Conservation (phyloP, 2,329 filamentous ascomycete species). For the Paraphoma chrysanthemicola region DNA sequence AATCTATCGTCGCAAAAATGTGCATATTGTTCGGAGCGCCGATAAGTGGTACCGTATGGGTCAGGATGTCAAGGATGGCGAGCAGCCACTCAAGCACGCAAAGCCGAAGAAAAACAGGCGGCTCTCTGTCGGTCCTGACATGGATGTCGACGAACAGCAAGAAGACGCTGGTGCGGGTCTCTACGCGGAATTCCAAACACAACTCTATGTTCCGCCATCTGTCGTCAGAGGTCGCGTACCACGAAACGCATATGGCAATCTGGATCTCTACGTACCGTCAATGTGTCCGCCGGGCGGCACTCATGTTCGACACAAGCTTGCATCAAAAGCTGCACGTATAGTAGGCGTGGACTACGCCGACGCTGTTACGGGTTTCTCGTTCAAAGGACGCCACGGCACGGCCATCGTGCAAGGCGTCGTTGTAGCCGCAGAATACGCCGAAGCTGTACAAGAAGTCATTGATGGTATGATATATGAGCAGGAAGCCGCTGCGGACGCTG, state of each 20-base stretch:
- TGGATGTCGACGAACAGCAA: constrained; percentile 44
- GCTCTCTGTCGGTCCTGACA: constrained; percentile 32
- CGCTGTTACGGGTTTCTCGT: constrained; percentile 88
- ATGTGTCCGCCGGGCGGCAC: constrained; percentile 69
- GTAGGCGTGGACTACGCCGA: constrained; percentile 86
- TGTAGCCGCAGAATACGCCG: constrained; percentile 73
- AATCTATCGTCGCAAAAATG: constrained; percentile 83
- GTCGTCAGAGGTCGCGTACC: constrained; percentile 75
- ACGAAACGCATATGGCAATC: constrained; percentile 67
- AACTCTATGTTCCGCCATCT: constrained; percentile 76
- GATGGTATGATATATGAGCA: constrained; percentile 71
- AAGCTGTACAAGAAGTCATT: constrained; percentile 75
- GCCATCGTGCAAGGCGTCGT: constrained; percentile 82
- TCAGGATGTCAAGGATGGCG: constrained; percentile 74
- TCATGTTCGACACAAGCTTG: constrained; percentile 64
- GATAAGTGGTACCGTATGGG: constrained; percentile 94
- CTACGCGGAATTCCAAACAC: constrained; percentile 69
- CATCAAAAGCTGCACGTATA: constrained; percentile 74
- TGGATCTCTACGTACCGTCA: constrained; percentile 68
- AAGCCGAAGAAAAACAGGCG: constrained; percentile 42
- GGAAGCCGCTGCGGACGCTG: constrained; percentile 67
- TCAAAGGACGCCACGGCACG: constrained; percentile 84
- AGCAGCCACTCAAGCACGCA: constrained; percentile 80
- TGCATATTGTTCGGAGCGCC: constrained; percentile 76
- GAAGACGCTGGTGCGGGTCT: constrained; percentile 59